These are phyloP conservation scores for Plasmodium gallinaceum DNA, from an alignment of 169 alveolate species.

Conservation along the genomic window DNA sequence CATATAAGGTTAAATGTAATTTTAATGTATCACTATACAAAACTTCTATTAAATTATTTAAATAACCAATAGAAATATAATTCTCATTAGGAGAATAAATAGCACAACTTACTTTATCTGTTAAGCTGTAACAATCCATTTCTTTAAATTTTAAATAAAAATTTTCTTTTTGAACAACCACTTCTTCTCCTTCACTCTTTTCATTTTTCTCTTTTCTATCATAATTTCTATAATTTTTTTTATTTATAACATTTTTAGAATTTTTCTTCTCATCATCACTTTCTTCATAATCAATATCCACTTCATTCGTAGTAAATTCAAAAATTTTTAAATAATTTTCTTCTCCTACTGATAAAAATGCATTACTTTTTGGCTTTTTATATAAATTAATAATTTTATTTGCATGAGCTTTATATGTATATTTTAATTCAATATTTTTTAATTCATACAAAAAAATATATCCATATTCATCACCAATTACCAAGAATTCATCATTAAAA, in stretches of 20 bases:
- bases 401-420: conserved; percentile 79
- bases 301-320: conserved; percentile 23
- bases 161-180: neutral
- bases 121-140: conserved; percentile 25
- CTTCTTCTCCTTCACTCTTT: neutral
- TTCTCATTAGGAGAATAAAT: conserved; percentile 83
- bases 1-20: conserved; percentile 89
- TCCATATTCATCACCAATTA: conserved; percentile 79
- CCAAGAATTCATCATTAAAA: conserved; percentile 76
- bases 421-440: conserved; percentile 75
- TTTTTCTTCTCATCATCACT: neutral
- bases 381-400: conserved; percentile 76
- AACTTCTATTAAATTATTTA: conserved; percentile 87
- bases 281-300: conserved; percentile 2
- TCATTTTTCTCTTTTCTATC: neutral
- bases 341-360: conserved; percentile 83
- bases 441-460: conserved; percentile 78
- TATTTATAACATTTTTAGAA: neutral
- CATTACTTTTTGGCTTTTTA: conserved; percentile 39
- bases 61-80: conserved; percentile 85
- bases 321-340: conserved; percentile 83
- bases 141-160: conserved; percentile 46
- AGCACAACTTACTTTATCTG: conserved; percentile 80
- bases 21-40: conserved; percentile 87
- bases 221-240: neutral